Evolutionary conservation across 73 alveolate genomes (phyloP), one percentile per base, ranked within the genome.

Genomic region (Loxodes magnus): DNA sequence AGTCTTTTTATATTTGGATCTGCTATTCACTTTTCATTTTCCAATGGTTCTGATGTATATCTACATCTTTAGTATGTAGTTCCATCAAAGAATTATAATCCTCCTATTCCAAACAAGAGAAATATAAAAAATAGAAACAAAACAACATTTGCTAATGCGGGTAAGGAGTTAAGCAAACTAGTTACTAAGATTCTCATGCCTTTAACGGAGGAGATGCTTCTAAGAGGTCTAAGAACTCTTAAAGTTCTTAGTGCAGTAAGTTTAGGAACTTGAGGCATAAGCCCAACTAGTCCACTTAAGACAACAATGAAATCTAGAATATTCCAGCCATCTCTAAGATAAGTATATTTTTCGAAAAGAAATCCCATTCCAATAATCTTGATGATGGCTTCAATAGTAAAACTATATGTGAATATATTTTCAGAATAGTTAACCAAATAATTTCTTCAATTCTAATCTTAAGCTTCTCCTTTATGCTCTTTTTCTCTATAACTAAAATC

Each of bases 311-410:
- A 78, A 44, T 82, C 95, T 22, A 82, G 39, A 23, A 71, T 51
- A 37, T 82, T 82, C 91, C 95, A 82, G 1, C 79, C 46, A 30
- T 82, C 88, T 54, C 90, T 52, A 20, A 82, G 41, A 39, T 82
- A 82, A 0, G 91, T 48, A 23, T 38, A 27, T 27, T 53, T 36
- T 29, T 62, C 64, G n/a, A 64, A 20, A 4, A 77, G 61, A 14
- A 81, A 56, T 7, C 83, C 83, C 27, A 49, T 6, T 33, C 71
- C 83, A 4, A 69, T 23, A 9, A 69, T 38, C 26, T 69, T 69
- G 15, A 69, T 20, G 5, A 46, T 55, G 20, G 65, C 60, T 52
- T 69, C 83, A 12, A 64, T 22, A 7, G 83, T 69, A 37, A 62
- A 69, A 5, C 35, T 22, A 23, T 44, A 35, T 4, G 63, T 25